phyloP scores from a whole-genome alignment of 2,329 filamentous ascomycete species.

The Aspergillus pseudoglaucus region DNA sequence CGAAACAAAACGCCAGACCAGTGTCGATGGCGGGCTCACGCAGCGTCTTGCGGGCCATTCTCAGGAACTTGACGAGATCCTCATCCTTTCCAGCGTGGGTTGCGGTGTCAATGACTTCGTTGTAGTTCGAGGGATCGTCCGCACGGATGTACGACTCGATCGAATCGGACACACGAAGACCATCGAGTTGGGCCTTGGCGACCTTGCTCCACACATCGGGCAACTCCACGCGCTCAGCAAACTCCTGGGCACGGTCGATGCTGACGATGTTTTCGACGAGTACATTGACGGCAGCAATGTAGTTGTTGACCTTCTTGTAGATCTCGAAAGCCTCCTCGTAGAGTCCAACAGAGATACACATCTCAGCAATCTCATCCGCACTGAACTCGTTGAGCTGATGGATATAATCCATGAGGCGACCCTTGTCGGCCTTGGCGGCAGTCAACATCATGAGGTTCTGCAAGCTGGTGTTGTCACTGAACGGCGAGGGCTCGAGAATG shows the following conservation, averaged over 20 bases:
- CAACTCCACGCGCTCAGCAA: constrained; percentile 87
- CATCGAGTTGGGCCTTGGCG: constrained; percentile 94
- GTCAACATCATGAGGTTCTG: constrained; percentile 97
- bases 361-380: constrained; percentile 82
- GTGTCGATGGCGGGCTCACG: constrained; percentile 93
- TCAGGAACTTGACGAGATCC: constrained; percentile 90
- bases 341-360: constrained; percentile 90
- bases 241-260: constrained; percentile 93
- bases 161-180: constrained; percentile 81
- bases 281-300: constrained; percentile 78
- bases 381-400: constrained; percentile 84
- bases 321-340: constrained; percentile 97
- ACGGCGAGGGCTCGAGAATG: constrained; percentile 96
- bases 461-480: constrained; percentile 93
- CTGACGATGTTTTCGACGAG: constrained; percentile 95
- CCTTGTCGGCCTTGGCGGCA: constrained; percentile 92
- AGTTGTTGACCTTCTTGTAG: constrained; percentile 94
- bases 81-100: constrained; percentile 96
- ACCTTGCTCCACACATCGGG: constrained; percentile 98
- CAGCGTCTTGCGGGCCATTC: constrained; percentile 95
- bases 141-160: constrained; percentile 98
- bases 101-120: constrained; percentile 92
- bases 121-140: constrained; percentile 83
- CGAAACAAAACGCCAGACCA: constrained; percentile 85
- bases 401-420: constrained; percentile 92